Percentiles rank a stretch among this genome's conserved stretches.
Evolutionary conservation across 1,284 basidiomycete genomes (phyloP).

Genomic region (Binderoboletus segoi): DNA sequence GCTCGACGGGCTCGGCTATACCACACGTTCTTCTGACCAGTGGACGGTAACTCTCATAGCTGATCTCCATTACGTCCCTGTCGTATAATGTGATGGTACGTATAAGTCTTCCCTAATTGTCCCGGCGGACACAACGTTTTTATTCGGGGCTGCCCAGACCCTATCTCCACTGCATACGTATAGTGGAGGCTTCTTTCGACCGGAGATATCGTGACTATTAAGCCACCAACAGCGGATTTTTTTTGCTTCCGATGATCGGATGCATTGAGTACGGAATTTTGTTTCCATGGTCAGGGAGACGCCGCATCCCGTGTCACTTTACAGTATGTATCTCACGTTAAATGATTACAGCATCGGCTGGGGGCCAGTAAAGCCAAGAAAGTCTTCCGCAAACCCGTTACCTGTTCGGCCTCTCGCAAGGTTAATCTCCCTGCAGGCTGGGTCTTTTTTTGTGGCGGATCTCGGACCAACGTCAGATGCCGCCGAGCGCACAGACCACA

Average conservation of each 20-base stretch:
- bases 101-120: conserved; percentile 11
- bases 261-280: conserved; percentile 9
- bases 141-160: conserved; percentile 8
- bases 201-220: conserved; percentile 11
- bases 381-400: conserved; percentile 15
- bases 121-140: conserved; percentile 5
- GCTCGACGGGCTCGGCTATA: not conserved
- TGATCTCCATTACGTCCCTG: conserved; percentile 22
- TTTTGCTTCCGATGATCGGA: conserved; percentile 26
- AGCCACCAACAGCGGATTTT: conserved; percentile 19
- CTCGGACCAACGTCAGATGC: conserved; percentile 6
- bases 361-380: conserved; percentile 8
- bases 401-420: conserved; percentile 14
- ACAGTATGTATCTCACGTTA: conserved; percentile 27
- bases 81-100: conserved; percentile 6
- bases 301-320: conserved; percentile 13
- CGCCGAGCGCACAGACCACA: not conserved
- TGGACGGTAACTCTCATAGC: conserved; percentile 5
- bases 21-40: conserved; percentile 1
- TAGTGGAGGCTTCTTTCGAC: conserved; percentile 8
- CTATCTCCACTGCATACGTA: conserved; percentile 28
- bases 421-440: conserved; percentile 29
- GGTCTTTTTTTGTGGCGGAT: conserved; percentile 17
- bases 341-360: conserved; percentile 27
- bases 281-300: conserved; percentile 20